Base-by-base conservation (phyloP, 1,139 yeast species). In the Saccharomyces hybrid region DNA sequence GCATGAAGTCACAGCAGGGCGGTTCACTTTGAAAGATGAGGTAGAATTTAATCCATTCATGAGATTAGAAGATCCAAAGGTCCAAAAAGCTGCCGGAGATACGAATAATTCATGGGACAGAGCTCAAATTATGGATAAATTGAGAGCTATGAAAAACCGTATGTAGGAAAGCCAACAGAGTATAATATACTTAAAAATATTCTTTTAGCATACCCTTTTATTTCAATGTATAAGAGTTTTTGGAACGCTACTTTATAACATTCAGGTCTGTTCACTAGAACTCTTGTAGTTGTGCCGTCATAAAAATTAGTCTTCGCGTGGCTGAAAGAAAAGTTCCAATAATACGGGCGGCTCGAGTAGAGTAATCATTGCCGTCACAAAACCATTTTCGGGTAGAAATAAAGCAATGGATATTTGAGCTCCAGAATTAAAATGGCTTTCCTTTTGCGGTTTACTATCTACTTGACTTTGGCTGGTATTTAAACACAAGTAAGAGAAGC, bases 41-140 rank as follows among this genome's bases (percentile, higher is more conserved):
- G 76, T 83, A 62, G 70, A 76, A 53, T 86, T 82, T 73, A 93
- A 93, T 69, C 99, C 99, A 38, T 93, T 95, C 72, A 85, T 91
- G 93, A 81, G 88, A 66, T 75, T 88, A 23, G 67, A 72, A 41
- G 90, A 86, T 62, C 79, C 83, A 0, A 72, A 70, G 29, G 81
- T 88, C 9, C 75, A 80, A 62, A 64, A 73, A 53, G 80, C 79
- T 16, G 78, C 87, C 0, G 78, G 78, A 2, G 79, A 78, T 25
- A 73, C 81, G 0, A 73, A 76, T 1, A 75, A 76, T 0, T 58
- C 60, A 13, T 64, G 67, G 31, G 71, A 75, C 47, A 74, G 78
- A 1, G 75, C 74, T 9, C 80, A 77, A 23, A 80, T 86, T 42
- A 86, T 88, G 93, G 77, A 76, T 46, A 76, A 74, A 60, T 73